Base-by-base conservation (phyloP, 352 stramenopile species). In the Aphanomyces cochlioides region DNA sequence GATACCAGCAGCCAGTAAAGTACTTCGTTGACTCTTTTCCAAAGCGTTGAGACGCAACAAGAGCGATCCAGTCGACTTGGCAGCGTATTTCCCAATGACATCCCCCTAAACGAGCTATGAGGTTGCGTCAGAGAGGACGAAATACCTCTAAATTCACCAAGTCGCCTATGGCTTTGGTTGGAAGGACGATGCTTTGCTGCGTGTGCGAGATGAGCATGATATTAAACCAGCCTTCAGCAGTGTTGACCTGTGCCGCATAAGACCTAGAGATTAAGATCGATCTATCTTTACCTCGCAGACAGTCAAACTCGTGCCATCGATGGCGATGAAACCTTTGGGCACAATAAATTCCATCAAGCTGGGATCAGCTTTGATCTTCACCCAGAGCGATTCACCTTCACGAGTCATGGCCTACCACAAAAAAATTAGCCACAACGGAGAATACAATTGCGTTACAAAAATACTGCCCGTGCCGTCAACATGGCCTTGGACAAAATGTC, bases 171-270 rank as follows among this genome's bases (percentile, higher is more conserved):
- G 83, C 75, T 78, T 99, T 99, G 36, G 86, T 78, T 21, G 96
- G 96, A 50, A 99, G 79, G 56, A 98, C 96, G 53, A 99, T 96
- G 76, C 97, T 90, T 79, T 98, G 97, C 74, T 98, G 97, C 39
- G 97, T 99, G 80, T 99, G 96, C 64, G 96, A 85, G 66, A 99
- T 95, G 75, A 99, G 88, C 97, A 99, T 99, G 76, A 99, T 97
- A 53, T 90, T 98, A 78, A 99, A 99, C 85, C 91, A 99, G 67
- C 87, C 80, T 65, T 92, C 80, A 40, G 76, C 73, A 1, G 70
- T 74, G 72, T 96, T 85, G 17, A 93, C 56, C 47, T 66, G 54
- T 47, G 43, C 45, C 8, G 3, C 19, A 54, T 48, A 7, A 2
- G 19, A 10, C 7, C n/a, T 17, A 19, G 19, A 19, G 28, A 38